A percentile compares a stretch with the other conserved stretches of the same genome.
Evolutionary conservation across 2,329 filamentous ascomycete genomes (phyloP).

Genomic region (Cladosporium sp.): DNA sequence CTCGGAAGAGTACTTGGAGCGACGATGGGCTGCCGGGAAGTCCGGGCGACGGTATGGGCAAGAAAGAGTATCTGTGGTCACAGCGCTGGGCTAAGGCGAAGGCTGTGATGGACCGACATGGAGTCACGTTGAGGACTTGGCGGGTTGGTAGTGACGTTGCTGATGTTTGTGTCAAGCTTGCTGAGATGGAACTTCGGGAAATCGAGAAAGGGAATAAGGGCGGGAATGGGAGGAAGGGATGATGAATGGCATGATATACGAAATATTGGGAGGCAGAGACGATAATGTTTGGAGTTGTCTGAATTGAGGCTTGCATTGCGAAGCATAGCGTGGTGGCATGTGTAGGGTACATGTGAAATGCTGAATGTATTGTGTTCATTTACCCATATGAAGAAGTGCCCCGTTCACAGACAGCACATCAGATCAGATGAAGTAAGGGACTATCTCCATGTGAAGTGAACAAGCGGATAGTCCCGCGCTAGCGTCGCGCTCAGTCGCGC

Average conservation of each 20-base stretch:
- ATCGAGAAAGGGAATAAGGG: slow-evolving; percentile 23
- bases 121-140: slow-evolving; percentile 70
- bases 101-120: slow-evolving; percentile 57
- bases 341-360: no score
- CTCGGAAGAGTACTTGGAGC: slow-evolving; percentile 22
- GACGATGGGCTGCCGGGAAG: slow-evolving; percentile 27
- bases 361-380: no score
- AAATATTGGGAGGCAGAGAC: no score
- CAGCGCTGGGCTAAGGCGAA: slow-evolving; percentile 64
- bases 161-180: slow-evolving; percentile 60
- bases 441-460: no score
- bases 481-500: not conserved
- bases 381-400: no score
- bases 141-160: slow-evolving; percentile 66
- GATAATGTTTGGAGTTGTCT: no score
- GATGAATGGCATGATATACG: not conserved
- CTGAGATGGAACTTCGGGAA: slow-evolving; percentile 52
- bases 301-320: no score
- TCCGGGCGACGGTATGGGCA: slow-evolving; percentile 47
- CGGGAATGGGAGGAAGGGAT: not conserved
- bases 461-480: not conserved
- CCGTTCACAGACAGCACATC: no score
- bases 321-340: no score
- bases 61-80: slow-evolving; percentile 70
- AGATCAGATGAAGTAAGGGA: no score